phyloP scores from a whole-genome alignment of 306 rosid genomes.

The Amphicarpaea edgeworthii region DNA sequence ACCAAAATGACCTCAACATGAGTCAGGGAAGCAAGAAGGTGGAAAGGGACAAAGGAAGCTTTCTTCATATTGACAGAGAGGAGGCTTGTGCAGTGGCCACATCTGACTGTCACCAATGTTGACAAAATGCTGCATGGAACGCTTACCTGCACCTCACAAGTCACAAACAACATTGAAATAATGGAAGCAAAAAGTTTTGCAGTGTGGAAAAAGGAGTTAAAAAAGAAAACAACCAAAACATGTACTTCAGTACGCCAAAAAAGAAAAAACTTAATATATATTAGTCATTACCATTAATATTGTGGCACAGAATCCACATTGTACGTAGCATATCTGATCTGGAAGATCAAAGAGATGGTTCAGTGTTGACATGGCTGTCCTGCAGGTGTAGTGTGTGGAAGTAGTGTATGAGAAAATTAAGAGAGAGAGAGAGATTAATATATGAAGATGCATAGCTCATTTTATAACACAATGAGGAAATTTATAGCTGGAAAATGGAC shows the following conservation, averaged over 20 bases:
- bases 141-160: slow-evolving; percentile 14
- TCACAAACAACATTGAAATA: background rate
- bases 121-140: slow-evolving; percentile 18
- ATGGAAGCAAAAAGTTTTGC: background rate
- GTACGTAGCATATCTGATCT: slow-evolving; percentile 9
- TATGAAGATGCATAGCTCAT: background rate
- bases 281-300: slow-evolving; percentile 6
- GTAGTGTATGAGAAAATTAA: background rate
- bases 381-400: background rate
- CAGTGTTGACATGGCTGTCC: slow-evolving; percentile 5
- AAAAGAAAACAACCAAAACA: background rate
- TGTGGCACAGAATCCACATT: slow-evolving; percentile 14
- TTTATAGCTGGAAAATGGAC: slow-evolving; percentile 2
- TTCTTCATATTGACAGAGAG: slow-evolving; percentile 4
- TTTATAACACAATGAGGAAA: background rate
- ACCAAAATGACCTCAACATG: background rate
- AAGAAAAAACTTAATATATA: too few species aligned
- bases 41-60: slow-evolving; percentile 16
- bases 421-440: background rate
- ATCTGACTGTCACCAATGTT: background rate
- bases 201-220: background rate
- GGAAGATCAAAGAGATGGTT: slow-evolving; percentile 12
- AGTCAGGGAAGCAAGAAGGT: background rate
- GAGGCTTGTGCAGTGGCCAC: slow-evolving; percentile 19
- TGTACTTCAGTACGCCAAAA: background rate